phyloP scores from a whole-genome alignment of 164 flowering plant genomes.

The Vitis rupestris region DNA sequence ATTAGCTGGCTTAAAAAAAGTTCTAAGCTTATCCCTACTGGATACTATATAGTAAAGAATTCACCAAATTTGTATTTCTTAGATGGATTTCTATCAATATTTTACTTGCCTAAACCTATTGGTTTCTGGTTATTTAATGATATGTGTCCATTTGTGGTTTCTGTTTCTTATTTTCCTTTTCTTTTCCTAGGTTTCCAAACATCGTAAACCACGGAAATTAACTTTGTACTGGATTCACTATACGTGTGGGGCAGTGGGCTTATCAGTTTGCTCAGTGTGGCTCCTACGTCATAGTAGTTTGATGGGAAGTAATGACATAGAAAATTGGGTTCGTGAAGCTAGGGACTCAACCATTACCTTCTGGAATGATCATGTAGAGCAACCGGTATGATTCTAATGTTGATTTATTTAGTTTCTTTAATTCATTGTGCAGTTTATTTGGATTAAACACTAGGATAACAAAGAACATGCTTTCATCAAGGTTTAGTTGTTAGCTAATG shows the following conservation, averaged over 20 bases:
- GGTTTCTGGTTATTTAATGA: not conserved
- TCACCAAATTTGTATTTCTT: not conserved
- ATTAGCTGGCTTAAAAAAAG: too few species aligned
- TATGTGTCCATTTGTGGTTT: not conserved
- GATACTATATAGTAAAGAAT: not conserved
- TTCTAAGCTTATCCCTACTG: too few species aligned
- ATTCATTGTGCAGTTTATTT: too few species aligned
- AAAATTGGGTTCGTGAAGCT: constrained; percentile 91
- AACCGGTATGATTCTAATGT: constrained; percentile 56
- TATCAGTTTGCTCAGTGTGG: constrained; percentile 86
- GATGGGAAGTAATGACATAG: constrained; percentile 92
- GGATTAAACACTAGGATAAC: too few species aligned
- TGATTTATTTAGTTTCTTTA: too few species aligned
- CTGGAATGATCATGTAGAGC: constrained; percentile 91
- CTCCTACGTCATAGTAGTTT: constrained; percentile 82
- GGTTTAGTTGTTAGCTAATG: too few species aligned
- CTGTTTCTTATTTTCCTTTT: constrained; percentile 4
- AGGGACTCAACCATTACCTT: constrained; percentile 66
- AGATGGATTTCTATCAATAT: not conserved
- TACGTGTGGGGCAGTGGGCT: constrained; percentile 85
- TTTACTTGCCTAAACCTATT: not conserved
- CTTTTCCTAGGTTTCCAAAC: constrained; percentile 55
- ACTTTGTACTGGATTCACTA: constrained; percentile 77
- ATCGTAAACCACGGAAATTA: constrained; percentile 69
- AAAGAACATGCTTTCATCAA: too few species aligned